Percentiles rank a stretch among this genome's conserved stretches.
These are phyloP conservation scores for Eucalyptus victrix DNA, from an alignment of 345 rosid species.

Conservation along the genomic window DNA sequence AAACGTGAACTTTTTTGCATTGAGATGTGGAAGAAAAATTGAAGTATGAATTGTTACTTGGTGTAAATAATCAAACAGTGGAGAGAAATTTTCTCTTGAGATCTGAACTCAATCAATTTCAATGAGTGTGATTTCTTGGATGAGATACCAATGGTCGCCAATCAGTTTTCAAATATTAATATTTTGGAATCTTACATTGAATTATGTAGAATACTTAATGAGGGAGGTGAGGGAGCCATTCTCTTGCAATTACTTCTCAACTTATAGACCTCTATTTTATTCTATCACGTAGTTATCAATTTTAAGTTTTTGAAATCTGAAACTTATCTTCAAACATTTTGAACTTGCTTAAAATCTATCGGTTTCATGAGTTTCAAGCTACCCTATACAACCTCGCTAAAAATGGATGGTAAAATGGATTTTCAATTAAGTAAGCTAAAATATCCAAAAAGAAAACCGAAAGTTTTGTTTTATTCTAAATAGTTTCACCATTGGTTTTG, in stretches of 20 bases:
- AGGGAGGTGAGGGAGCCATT: not conserved
- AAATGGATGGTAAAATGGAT: too few species aligned
- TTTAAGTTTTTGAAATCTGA: too few species aligned
- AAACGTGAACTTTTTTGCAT: not conserved
- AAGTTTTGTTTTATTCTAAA: too few species aligned
- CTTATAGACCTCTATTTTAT: not conserved
- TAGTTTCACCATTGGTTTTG: too few species aligned
- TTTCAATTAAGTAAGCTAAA: too few species aligned
- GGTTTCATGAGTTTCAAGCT: too few species aligned
- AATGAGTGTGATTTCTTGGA: not conserved
- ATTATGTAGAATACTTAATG: not conserved
- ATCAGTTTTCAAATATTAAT: fast-evolving
- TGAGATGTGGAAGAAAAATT: not conserved
- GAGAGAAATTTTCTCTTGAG: not conserved
- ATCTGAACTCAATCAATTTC: not conserved
- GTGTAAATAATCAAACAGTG: fast-evolving
- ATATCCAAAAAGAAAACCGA: too few species aligned
- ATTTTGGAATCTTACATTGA: not conserved
- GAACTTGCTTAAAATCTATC: too few species aligned
- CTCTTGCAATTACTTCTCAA: not conserved
- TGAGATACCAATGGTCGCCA: fast-evolving
- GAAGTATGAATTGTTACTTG: not conserved
- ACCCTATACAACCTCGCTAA: fast-evolving
- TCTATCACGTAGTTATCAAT: too few species aligned
- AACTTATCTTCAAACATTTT: too few species aligned